Conservation (phyloP, 139 green algal species). For the Micromonas pusilla region DNA sequence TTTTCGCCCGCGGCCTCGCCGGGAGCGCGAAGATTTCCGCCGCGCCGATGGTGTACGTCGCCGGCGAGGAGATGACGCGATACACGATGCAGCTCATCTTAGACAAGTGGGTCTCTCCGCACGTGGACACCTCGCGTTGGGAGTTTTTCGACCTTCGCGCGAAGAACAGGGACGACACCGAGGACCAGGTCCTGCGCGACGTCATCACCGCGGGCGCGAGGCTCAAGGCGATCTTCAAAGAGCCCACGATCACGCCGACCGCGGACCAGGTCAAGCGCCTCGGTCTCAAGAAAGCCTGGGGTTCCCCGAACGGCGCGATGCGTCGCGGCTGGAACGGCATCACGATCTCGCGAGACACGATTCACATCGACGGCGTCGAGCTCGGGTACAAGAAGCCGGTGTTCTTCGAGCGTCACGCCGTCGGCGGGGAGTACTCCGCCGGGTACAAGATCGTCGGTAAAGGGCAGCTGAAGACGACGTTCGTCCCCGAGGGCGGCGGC, state of each 20-base stretch:
- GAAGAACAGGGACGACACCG: slow-evolving; percentile 30
- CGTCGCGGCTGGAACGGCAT: slow-evolving; percentile 38
- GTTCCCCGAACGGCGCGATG: slow-evolving; percentile 37
- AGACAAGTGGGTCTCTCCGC: slow-evolving; percentile 32
- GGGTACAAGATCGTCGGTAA: slow-evolving; percentile 31
- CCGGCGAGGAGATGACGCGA: slow-evolving; percentile 36
- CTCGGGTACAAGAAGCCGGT: slow-evolving; percentile 36
- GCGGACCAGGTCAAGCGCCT: slow-evolving; percentile 32
- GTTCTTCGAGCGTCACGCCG: slow-evolving; percentile 37
- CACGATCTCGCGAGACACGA: slow-evolving; percentile 37
- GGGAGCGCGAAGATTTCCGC: slow-evolving; percentile 23
- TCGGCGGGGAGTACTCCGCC: slow-evolving; percentile 34
- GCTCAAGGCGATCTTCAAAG: slow-evolving; percentile 38
- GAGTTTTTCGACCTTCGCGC: slow-evolving; percentile 34
- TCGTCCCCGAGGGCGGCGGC: slow-evolving; percentile 28
- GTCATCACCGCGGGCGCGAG: slow-evolving; percentile 24
- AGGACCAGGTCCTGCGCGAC: slow-evolving; percentile 34
- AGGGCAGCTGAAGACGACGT: slow-evolving; percentile 31
- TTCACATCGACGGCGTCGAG: slow-evolving; percentile 38
- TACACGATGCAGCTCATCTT: slow-evolving; percentile 33
- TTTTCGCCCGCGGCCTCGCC: neutral
- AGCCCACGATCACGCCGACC: slow-evolving; percentile 39
- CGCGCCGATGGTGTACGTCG: slow-evolving; percentile 37
- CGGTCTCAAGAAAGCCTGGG: slow-evolving; percentile 35
- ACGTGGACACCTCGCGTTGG: slow-evolving; percentile 30